A percentile compares a stretch with the other conserved stretches of the same genome.
These are phyloP conservation scores for Yamadazyma insecticola DNA, from an alignment of 805 yeast genomes.

Conservation along the genomic window DNA sequence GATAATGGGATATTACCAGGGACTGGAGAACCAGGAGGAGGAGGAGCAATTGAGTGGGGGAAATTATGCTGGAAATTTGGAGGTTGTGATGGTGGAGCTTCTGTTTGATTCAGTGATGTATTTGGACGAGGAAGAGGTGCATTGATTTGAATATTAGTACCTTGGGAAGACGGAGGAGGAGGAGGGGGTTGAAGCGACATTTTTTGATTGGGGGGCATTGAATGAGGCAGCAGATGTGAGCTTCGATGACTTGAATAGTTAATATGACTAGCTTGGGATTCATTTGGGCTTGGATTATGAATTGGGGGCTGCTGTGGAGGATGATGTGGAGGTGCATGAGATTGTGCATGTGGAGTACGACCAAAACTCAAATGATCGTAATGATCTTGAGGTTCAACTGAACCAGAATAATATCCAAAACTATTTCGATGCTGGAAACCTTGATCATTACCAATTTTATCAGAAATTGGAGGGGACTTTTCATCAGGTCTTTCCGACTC, in stretches of 20 bases:
- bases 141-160: neutral
- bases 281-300: too few relatives aligned
- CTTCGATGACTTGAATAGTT: too few relatives aligned
- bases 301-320: slow-evolving; percentile 4
- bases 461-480: too few relatives aligned
- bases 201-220: neutral
- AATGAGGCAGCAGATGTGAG: neutral
- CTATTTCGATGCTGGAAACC: too few relatives aligned
- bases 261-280: too few relatives aligned
- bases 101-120: neutral
- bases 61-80: slow-evolving; percentile 5
- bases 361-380: neutral
- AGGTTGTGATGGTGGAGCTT: slow-evolving; percentile 5
- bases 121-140: neutral
- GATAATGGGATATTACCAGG: slow-evolving; percentile 11
- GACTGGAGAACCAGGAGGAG: slow-evolving; percentile 11
- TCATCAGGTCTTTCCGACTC: slow-evolving; percentile 17
- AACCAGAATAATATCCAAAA: too few relatives aligned
- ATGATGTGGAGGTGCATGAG: neutral
- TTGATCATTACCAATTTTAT: too few relatives aligned
- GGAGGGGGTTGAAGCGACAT: neutral
- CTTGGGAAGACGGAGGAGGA: neutral
- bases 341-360: slow-evolving; percentile 1
- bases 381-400: neutral
- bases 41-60: slow-evolving; percentile 8